Percentiles rank a stretch among this genome's conserved stretches.
Evolutionary conservation across 805 yeast genomes (phyloP).

Genomic region (Ogataea siamensis): DNA sequence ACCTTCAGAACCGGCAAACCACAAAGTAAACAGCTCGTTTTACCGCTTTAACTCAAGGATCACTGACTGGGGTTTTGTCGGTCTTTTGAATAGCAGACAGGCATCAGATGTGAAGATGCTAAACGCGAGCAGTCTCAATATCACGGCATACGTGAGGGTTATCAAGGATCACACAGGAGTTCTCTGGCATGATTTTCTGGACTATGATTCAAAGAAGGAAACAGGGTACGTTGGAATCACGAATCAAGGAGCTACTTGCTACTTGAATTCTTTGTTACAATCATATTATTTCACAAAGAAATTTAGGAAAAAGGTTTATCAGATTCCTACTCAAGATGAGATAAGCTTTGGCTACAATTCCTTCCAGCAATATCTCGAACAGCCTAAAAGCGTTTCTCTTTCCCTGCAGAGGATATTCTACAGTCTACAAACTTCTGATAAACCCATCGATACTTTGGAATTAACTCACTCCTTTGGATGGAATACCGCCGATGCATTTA

Average conservation of each 20-base stretch:
- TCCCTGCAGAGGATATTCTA: constrained; percentile 89
- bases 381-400: constrained; percentile 61
- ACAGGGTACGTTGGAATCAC: constrained; percentile 92
- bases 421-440: constrained; percentile 65
- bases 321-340: constrained; percentile 76
- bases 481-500: constrained; percentile 93
- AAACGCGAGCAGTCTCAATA: constrained; percentile 56
- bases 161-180: constrained; percentile 92
- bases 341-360: constrained; percentile 33
- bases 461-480: constrained; percentile 94
- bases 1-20: constrained; percentile 65
- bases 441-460: constrained; percentile 81
- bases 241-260: constrained; percentile 98
- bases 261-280: constrained; percentile 87
- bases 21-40: constrained; percentile 59
- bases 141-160: constrained; percentile 74
- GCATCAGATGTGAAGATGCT: constrained; percentile 28
- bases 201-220: constrained; percentile 80
- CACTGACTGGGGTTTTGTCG: constrained; percentile 95
- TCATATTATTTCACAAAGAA: constrained; percentile 81
- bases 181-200: constrained; percentile 82
- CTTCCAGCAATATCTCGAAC: constrained; percentile 31
- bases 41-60: constrained; percentile 77
- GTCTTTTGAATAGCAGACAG: constrained; percentile 59
- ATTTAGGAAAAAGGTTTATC: constrained; percentile 83